Conservation (phyloP, 805 yeast genomes). For the Starmerella sirachaensis region DNA sequence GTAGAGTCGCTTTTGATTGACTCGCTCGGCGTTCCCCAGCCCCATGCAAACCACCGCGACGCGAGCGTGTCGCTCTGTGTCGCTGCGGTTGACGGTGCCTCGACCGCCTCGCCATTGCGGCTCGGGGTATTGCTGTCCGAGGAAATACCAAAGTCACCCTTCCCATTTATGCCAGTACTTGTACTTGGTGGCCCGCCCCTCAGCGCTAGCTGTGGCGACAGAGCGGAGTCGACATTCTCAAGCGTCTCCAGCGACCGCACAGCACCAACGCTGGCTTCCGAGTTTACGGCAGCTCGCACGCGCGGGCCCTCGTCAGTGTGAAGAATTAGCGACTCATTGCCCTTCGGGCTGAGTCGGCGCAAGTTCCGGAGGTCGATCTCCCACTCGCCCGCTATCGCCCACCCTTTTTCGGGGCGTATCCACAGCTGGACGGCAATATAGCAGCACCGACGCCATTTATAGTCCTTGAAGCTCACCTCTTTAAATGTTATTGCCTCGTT, state of each 20-base stretch:
- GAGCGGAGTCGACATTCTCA: too few species aligned
- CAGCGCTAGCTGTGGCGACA: too few species aligned
- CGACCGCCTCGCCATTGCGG: not conserved
- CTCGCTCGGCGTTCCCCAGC: not conserved
- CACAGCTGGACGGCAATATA: constrained; percentile 12
- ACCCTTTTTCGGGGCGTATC: not conserved
- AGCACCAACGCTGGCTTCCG: not conserved
- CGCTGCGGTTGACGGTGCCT: not conserved
- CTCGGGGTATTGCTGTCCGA: not conserved
- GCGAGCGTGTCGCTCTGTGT: not conserved
- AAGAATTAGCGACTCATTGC: not conserved
- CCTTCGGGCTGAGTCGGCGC: not conserved
- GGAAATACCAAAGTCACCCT: too few species aligned
- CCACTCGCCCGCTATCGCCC: constrained; percentile 10
- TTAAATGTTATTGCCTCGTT: not conserved
- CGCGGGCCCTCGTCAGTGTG: not conserved
- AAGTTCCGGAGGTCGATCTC: constrained; percentile 12
- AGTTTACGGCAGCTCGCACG: not conserved
- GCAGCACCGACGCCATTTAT: constrained; percentile 6
- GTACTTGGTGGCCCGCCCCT: too few species aligned
- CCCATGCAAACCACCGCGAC: constrained; percentile 12
- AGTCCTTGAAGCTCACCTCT: constrained; percentile 5
- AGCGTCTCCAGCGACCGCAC: too few species aligned
- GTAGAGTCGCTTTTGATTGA: not conserved
- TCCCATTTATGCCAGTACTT: too few species aligned